Conservation (phyloP, 768 basidiomycete species). For the Crepidotus variabilis region DNA sequence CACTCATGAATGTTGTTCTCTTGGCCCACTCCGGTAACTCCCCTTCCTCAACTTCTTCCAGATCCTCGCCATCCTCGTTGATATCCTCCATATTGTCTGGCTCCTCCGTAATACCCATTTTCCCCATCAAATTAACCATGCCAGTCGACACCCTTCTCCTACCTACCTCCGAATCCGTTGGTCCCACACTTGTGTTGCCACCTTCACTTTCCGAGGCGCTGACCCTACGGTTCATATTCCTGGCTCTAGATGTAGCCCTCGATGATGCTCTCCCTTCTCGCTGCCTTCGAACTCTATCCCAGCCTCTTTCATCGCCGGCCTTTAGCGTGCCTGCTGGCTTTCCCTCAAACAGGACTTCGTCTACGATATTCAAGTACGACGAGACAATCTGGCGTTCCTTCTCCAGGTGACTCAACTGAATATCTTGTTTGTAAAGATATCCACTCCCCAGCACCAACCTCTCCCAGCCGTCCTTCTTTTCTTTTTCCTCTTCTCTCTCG, state of each 20-base stretch:
- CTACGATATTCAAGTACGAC: constrained; percentile 73
- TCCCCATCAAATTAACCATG: constrained; percentile 50
- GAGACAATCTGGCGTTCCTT: constrained; percentile 56
- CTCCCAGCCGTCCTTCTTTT: constrained; percentile 76
- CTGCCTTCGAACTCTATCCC: constrained; percentile 45
- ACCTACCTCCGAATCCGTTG: constrained; percentile 18
- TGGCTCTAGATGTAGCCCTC: constrained; percentile 21
- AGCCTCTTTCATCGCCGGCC: constrained; percentile 40
- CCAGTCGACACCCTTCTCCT: constrained; percentile 60
- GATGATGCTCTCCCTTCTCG: constrained; percentile 39
- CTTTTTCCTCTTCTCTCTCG: constrained; percentile 43
- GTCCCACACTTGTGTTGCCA: constrained; percentile 16
- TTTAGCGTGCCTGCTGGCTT: constrained; percentile 49
- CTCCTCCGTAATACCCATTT: constrained; percentile 49
- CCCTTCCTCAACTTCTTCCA: constrained; percentile 61
- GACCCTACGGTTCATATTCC: constrained; percentile 39
- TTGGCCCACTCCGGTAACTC: constrained; percentile 79
- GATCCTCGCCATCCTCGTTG: constrained; percentile 28
- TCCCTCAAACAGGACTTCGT: constrained; percentile 72
- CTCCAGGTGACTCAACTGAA: constrained; percentile 47
- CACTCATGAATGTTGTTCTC: constrained; percentile 46
- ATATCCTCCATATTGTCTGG: constrained; percentile 51
- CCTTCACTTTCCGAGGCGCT: constrained; percentile 41
- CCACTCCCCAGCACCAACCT: constrained; percentile 75
- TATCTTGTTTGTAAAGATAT: constrained; percentile 75